phyloP scores from a whole-genome alignment of 2,329 filamentous ascomycete species.

The Malbranchea zuffiana region DNA sequence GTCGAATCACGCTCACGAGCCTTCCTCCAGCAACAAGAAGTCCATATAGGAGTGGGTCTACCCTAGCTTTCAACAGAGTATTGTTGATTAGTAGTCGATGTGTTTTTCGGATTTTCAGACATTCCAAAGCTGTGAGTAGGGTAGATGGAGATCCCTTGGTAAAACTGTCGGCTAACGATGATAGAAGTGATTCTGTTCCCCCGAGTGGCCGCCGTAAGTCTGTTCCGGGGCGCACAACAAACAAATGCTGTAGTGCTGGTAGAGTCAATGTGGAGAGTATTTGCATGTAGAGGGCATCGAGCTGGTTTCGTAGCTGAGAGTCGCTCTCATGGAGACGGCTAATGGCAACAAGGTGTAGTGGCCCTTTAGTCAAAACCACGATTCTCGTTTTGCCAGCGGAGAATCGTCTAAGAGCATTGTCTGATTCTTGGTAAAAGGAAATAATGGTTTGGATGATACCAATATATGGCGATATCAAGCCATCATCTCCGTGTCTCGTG shows the following conservation, averaged over 20 bases:
- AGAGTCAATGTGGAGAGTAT: constrained; percentile 91
- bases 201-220: constrained; percentile 82
- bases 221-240: constrained; percentile 81
- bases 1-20: constrained; percentile 87
- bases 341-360: constrained; percentile 86
- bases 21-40: constrained; percentile 85
- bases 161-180: constrained; percentile 87
- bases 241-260: constrained; percentile 74
- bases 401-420: constrained; percentile 70
- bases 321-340: constrained; percentile 90
- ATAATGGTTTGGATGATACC: constrained; percentile 96
- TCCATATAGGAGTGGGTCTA: constrained; percentile 75
- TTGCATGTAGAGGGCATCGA: constrained; percentile 95
- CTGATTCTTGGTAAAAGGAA: constrained; percentile 78
- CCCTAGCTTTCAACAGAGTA: constrained; percentile 66
- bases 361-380: constrained; percentile 71
- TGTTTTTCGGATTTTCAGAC: constrained; percentile 79
- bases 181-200: constrained; percentile 82
- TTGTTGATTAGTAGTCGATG: constrained; percentile 80
- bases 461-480: constrained; percentile 84
- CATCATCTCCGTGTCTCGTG: constrained; percentile 84
- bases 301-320: constrained; percentile 69
- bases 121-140: constrained; percentile 81
- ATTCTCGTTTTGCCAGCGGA: constrained; percentile 79
- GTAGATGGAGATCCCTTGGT: constrained; percentile 84